Base-by-base conservation (phyloP, 2,329 filamentous ascomycete genomes). In the Penicillium brevicompactum region DNA sequence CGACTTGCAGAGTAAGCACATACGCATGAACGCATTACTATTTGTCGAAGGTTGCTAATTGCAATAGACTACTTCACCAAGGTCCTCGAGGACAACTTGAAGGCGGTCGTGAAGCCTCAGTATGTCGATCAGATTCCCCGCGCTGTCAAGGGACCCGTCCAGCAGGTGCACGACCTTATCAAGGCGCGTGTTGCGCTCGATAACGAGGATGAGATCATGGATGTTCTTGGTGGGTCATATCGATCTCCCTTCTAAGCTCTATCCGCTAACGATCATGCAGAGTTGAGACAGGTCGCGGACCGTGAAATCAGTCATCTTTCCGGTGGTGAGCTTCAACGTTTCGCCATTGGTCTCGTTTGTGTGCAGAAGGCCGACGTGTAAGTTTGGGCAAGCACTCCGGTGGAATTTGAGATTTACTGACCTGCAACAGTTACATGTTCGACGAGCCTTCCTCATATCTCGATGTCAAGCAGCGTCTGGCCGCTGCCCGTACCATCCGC, bases 381-480 rank as follows among this genome's bases (percentile, higher is more conserved):
- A 71, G 82, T 72, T 47, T 11, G 7, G 30, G 16, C 9, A n/a
- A 31, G 14, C 47, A 5, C 14, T 44, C 7, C 38, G 46, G 42
- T 42, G 2, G 40, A 2, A 55, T 38, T 24, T 9, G 10, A 46
- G 31, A 5, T 13, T 34, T 37, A 38, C 63, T 67, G 44, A 71
- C 43, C 31, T 9, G 3, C n/a, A 47, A 7, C 63, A 85, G 80
- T 10, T 99, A 99, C 83, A 97, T 99, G 94, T 99, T 99, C 70
- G 94, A 99, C 76, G 94, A 99, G 81, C 95, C 95, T 16, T 97
- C 93, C 40, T 99, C 94, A 37, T 99, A 97, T 77, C 85, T 99
- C 55, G 95, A 99, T 89, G 94, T 99, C 73, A 97, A 97, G 84
- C 94, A 99, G 79, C 90, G 94, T 87, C 82, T 99, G 65, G 90